Evolutionary conservation across 2,329 filamentous ascomycete species (phyloP).

Genomic region (Gyromitra esculenta): DNA sequence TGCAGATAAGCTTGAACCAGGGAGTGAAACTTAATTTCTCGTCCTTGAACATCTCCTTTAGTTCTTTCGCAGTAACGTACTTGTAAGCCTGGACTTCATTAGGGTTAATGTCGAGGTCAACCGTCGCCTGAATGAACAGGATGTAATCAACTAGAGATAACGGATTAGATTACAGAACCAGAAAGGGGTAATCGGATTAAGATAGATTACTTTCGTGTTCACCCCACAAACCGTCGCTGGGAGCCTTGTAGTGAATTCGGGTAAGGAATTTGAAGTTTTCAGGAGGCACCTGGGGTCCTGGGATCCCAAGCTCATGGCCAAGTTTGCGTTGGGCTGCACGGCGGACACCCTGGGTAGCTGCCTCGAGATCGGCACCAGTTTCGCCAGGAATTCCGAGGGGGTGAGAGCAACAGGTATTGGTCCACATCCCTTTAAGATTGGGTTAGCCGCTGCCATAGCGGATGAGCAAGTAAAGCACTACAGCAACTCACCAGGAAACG

Average conservation of each 20-base stretch:
- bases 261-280: slow-evolving; percentile 94
- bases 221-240: slow-evolving; percentile 97
- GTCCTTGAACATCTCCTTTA: slow-evolving; percentile 87
- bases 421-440: slow-evolving; percentile 80
- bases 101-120: slow-evolving; percentile 80
- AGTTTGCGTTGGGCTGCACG: slow-evolving; percentile 92
- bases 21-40: slow-evolving; percentile 86
- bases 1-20: slow-evolving; percentile 99
- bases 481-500: slow-evolving; percentile 72
- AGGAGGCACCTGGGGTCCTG: slow-evolving; percentile 84
- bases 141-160: slow-evolving; percentile 85
- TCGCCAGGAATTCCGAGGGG: slow-evolving; percentile 90
- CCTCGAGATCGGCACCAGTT: slow-evolving; percentile 82
- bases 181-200: not conserved
- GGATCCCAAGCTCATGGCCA: slow-evolving; percentile 93
- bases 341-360: slow-evolving; percentile 86
- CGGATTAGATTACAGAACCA: slow-evolving; percentile 11
- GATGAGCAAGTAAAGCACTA: not conserved
- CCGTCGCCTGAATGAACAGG: slow-evolving; percentile 94
- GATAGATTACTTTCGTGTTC: slow-evolving; percentile 88
- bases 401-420: slow-evolving; percentile 99
- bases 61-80: slow-evolving; percentile 82
- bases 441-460: not conserved
- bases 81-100: slow-evolving; percentile 89
- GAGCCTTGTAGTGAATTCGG: slow-evolving; percentile 96